A percentile compares a stretch with the other conserved stretches of the same genome.
Conservation (phyloP, 129 eudicot species). For the Pseudognaphalium luteoalbum region DNA sequence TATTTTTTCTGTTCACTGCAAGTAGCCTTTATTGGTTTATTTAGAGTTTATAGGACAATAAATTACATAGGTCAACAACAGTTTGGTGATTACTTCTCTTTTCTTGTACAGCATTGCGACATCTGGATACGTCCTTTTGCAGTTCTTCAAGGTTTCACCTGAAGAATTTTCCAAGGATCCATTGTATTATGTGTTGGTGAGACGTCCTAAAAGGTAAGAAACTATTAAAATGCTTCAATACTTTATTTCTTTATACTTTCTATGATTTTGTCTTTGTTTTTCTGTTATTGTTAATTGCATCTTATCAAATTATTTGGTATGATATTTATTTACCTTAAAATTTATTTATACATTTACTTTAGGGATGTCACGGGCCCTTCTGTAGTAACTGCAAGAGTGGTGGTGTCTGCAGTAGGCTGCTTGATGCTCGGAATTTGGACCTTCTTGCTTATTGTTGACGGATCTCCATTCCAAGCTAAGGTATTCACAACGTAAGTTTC, state of each 20-base stretch:
- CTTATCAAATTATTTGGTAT: no score
- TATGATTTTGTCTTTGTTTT: neutral
- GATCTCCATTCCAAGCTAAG: slow-evolving; percentile 55
- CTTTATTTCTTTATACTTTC: neutral
- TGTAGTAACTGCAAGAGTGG: slow-evolving; percentile 46
- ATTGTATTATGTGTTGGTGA: slow-evolving; percentile 59
- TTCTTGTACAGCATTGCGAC: slow-evolving; percentile 61
- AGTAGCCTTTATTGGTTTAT: no score
- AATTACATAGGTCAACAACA: no score
- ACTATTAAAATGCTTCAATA: neutral
- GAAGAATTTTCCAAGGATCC: slow-evolving; percentile 74
- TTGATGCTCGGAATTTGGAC: slow-evolving; percentile 58
- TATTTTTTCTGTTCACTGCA: no score
- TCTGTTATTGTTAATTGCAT: neutral
- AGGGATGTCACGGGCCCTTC: slow-evolving; percentile 42
- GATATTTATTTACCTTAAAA: no score
- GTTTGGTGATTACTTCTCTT: no score
- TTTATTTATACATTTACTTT: no score
- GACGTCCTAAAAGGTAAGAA: slow-evolving; percentile 55
- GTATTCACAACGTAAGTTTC: slow-evolving; percentile 57
- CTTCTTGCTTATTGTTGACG: slow-evolving; percentile 50
- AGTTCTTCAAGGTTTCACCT: slow-evolving; percentile 67
- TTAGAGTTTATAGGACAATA: no score
- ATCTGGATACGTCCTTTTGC: slow-evolving; percentile 65
- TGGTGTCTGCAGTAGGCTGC: slow-evolving; percentile 54